Conservation (phyloP, 345 rosid species). For the Pelargonium nanum region DNA sequence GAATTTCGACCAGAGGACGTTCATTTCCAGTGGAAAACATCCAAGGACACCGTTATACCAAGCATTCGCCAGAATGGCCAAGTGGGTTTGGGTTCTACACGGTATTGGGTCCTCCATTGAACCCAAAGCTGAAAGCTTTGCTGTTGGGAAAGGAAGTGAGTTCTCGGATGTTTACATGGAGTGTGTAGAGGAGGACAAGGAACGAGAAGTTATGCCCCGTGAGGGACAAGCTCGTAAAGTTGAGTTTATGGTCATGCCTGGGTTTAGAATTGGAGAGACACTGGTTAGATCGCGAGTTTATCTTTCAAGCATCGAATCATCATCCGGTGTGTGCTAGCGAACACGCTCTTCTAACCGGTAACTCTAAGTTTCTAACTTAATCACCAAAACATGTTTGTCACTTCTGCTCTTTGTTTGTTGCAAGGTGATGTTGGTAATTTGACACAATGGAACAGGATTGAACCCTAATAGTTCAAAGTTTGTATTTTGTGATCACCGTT, state of each 20-base stretch:
- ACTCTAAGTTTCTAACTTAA: too few species aligned
- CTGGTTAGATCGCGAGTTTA: conserved; percentile 12
- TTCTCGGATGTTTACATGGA: conserved; percentile 35
- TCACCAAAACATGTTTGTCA: neutral
- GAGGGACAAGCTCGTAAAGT: conserved; percentile 5
- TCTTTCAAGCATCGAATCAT: conserved; percentile 1
- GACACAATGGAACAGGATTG: too few species aligned
- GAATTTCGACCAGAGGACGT: conserved; percentile 13
- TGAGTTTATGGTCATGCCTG: conserved; percentile 14
- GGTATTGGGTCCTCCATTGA: conserved; percentile 25
- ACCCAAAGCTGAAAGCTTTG: conserved; percentile 25
- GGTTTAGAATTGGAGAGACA: conserved; percentile 10
- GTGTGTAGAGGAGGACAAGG: conserved; percentile 12
- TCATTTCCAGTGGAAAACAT: conserved; percentile 11
- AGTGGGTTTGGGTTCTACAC: conserved; percentile 30
- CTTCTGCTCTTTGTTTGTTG: too few species aligned
- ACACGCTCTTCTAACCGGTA: too few species aligned
- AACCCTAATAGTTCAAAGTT: too few species aligned
- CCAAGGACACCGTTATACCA: conserved; percentile 20
- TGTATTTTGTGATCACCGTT: too few species aligned
- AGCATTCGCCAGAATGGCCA: conserved; percentile 27
- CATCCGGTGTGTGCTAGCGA: neutral
- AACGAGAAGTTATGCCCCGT: neutral
- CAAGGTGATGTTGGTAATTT: too few species aligned
- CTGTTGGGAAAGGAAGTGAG: conserved; percentile 19